Percentiles rank a stretch among this genome's conserved stretches.
These are phyloP conservation scores for Linaria vulgaris DNA, from an alignment of 257 asterid species.

Conservation along the genomic window DNA sequence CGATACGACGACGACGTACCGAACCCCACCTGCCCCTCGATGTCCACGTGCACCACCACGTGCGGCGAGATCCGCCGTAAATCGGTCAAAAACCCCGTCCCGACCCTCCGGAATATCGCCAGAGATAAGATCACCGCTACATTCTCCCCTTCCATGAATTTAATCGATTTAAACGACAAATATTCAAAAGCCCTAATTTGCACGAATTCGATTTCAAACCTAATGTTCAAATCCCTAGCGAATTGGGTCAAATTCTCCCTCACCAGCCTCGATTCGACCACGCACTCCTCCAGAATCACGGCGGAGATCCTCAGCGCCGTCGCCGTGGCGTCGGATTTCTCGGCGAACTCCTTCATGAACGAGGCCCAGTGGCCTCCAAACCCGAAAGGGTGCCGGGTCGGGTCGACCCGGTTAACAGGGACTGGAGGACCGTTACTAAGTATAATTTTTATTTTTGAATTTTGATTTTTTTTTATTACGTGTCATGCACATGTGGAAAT, in stretches of 20 bases:
- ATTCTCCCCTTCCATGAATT: slow-evolving; percentile 74
- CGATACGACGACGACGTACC: slow-evolving; percentile 68
- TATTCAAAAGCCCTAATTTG: slow-evolving; percentile 57
- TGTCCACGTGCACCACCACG: slow-evolving; percentile 88
- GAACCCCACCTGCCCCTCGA: slow-evolving; percentile 59
- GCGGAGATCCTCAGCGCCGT: slow-evolving; percentile 73
- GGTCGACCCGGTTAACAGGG: too few relatives aligned
- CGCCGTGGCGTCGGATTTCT: slow-evolving; percentile 44
- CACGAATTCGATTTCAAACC: slow-evolving; percentile 71
- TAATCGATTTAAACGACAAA: slow-evolving; percentile 63
- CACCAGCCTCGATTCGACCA: slow-evolving; percentile 57
- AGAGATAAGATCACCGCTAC: slow-evolving; percentile 70
- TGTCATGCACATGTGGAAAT: too few relatives aligned
- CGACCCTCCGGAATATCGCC: slow-evolving; percentile 66
- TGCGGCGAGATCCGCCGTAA: slow-evolving; percentile 70
- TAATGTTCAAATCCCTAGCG: slow-evolving; percentile 66
- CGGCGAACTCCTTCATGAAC: slow-evolving; percentile 80
- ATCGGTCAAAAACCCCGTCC: slow-evolving; percentile 65
- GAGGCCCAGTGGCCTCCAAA: slow-evolving; percentile 85
- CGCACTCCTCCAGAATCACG: slow-evolving; percentile 70
- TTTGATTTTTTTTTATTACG: too few relatives aligned
- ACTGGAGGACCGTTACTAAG: too few relatives aligned
- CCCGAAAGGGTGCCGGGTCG: too few relatives aligned
- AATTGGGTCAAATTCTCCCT: slow-evolving; percentile 62
- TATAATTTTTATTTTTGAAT: too few relatives aligned